phyloP scores from a whole-genome alignment of 2,329 filamentous ascomycete genomes.

The Fusarium sterilihyphosum region DNA sequence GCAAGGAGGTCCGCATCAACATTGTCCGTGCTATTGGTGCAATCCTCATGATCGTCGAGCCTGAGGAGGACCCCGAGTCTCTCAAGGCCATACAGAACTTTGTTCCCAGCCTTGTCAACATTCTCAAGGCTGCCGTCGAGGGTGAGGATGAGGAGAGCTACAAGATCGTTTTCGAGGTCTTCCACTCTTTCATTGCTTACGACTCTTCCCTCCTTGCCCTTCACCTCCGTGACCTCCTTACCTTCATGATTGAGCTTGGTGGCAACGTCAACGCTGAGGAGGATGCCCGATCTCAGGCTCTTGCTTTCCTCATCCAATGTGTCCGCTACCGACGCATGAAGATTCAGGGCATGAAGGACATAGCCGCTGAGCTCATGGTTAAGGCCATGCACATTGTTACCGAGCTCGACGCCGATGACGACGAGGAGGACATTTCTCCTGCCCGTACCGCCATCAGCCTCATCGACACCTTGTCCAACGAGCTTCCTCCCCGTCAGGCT shows the following conservation, averaged over 20 bases:
- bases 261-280: conserved; percentile 81
- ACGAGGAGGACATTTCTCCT: conserved; percentile 83
- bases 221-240: conserved; percentile 89
- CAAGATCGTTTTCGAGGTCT: conserved; percentile 93
- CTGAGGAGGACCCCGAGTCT: conserved; percentile 81
- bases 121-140: conserved; percentile 85
- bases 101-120: conserved; percentile 87
- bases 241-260: conserved; percentile 92
- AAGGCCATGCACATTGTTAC: conserved; percentile 90
- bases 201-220: conserved; percentile 84
- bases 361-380: conserved; percentile 87
- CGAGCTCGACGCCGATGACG: conserved; percentile 82
- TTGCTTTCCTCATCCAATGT: conserved; percentile 93
- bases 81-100: conserved; percentile 81
- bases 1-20: conserved; percentile 92
- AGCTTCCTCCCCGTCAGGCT: conserved; percentile 91
- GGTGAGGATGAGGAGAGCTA: conserved; percentile 85
- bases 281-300: conserved; percentile 87
- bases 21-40: conserved; percentile 91
- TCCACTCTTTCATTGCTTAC: conserved; percentile 93
- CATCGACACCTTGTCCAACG: conserved; percentile 87
- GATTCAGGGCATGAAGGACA: conserved; percentile 85
- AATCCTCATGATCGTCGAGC: conserved; percentile 86
- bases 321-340: conserved; percentile 95
- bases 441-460: conserved; percentile 86